Conservation (phyloP, 2,329 filamentous ascomycete species). For the Neurospora sp. region DNA sequence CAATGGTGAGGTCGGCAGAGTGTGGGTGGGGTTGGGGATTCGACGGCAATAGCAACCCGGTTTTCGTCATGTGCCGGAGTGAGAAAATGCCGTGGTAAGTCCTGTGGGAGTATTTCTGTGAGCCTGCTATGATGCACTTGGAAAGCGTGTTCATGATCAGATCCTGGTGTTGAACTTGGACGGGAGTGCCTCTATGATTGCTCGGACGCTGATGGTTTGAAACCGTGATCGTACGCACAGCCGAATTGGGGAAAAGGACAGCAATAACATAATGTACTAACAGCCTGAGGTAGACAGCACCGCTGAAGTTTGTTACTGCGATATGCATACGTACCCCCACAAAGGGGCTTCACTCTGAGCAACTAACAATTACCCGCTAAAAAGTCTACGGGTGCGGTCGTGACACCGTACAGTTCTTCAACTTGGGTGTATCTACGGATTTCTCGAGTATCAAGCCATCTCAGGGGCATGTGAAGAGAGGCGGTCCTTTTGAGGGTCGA, state of each 20-base stretch:
- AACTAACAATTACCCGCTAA: background rate
- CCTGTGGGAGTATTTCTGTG: background rate
- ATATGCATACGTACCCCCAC: background rate
- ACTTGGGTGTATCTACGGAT: background rate
- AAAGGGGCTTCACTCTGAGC: background rate
- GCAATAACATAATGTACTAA: background rate
- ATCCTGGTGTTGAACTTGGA: background rate
- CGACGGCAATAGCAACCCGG: conserved; percentile 13
- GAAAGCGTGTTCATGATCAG: background rate
- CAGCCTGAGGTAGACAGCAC: no score
- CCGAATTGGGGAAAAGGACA: background rate
- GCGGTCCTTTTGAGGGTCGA: background rate
- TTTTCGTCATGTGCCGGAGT: conserved; percentile 1
- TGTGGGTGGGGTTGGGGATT: conserved; percentile 8
- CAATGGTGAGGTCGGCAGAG: conserved; percentile 9
- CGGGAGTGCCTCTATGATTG: background rate
- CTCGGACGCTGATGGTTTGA: background rate
- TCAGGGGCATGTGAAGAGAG: conserved; percentile 8
- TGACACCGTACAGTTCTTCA: background rate
- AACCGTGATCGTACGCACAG: background rate
- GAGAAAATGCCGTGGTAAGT: background rate
- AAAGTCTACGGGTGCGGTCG: background rate
- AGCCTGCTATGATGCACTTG: background rate
- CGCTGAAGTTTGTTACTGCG: background rate
- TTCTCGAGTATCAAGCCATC: background rate